Percentiles rank a stretch among this genome's conserved stretches.
Evolutionary conservation across 106 monocot species (phyloP).

Genomic region (Apostasia shenzhenica): DNA sequence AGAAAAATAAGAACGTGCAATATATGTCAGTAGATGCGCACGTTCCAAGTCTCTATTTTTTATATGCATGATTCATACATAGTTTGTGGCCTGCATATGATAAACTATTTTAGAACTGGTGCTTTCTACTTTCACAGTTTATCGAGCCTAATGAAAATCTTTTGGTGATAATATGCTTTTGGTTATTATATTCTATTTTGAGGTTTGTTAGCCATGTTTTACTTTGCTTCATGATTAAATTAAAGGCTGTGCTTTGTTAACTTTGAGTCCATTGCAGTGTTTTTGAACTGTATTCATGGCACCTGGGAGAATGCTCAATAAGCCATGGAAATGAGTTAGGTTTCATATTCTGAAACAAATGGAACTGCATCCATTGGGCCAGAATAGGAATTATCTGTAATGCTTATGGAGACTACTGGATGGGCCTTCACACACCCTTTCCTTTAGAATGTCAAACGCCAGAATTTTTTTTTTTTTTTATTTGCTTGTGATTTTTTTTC

Average conservation of each 20-base stretch:
- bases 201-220: neutral
- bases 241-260: neutral
- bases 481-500: neutral
- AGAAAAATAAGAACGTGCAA: too few relatives aligned
- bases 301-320: neutral
- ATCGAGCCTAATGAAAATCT: neutral
- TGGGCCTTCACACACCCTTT: neutral
- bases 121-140: neutral
- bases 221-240: neutral
- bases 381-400: neutral
- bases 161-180: too few relatives aligned
- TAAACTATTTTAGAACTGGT: neutral
- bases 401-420: neutral
- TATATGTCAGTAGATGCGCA: too few relatives aligned
- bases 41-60: neutral
- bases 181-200: neutral
- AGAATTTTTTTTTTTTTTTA: neutral
- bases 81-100: neutral
- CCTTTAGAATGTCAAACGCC: neutral
- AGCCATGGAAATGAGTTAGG: neutral
- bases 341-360: neutral
- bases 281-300: neutral
- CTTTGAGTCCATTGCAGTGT: neutral
- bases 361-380: neutral
- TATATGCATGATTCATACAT: neutral